Evolutionary conservation across 1,284 basidiomycete species (phyloP).

Genomic region (Cryptococcus amylolentus): DNA sequence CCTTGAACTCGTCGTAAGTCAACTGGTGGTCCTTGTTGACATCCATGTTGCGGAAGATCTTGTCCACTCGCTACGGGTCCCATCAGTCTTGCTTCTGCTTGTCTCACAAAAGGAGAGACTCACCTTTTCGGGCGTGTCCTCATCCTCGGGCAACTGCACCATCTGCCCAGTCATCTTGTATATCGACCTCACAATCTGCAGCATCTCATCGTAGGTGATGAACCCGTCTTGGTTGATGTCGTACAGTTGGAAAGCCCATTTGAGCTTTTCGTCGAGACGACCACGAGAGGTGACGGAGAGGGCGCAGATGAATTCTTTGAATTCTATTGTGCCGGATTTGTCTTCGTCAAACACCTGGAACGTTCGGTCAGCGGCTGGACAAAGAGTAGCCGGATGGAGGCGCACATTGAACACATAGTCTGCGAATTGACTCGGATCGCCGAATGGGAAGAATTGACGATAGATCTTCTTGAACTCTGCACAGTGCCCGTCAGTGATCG

Average conservation of each 20-base stretch:
- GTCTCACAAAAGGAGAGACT: constrained; percentile 9
- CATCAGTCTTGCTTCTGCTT: neutral
- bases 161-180: constrained; percentile 99
- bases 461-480: constrained; percentile 94
- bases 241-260: constrained; percentile 99
- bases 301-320: constrained; percentile 98
- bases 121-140: constrained; percentile 98
- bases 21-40: constrained; percentile 81
- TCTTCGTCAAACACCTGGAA: constrained; percentile 80
- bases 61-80: constrained; percentile 74
- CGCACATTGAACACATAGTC: constrained; percentile 90
- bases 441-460: constrained; percentile 99
- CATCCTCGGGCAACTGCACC: constrained; percentile 95
- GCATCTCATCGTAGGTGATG: constrained; percentile 98
- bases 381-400: neutral
- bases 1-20: constrained; percentile 92
- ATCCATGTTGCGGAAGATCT: constrained; percentile 93
- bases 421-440: constrained; percentile 93
- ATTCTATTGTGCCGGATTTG: constrained; percentile 93
- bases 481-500: neutral
- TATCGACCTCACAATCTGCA: constrained; percentile 90
- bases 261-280: constrained; percentile 94
- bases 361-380: neutral
- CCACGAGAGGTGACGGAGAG: constrained; percentile 92
- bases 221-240: constrained; percentile 97